Evolutionary conservation across 1,284 basidiomycete genomes (phyloP), one percentile per base, ranked within the genome.

Genomic region (Fomitopsis palustris): DNA sequence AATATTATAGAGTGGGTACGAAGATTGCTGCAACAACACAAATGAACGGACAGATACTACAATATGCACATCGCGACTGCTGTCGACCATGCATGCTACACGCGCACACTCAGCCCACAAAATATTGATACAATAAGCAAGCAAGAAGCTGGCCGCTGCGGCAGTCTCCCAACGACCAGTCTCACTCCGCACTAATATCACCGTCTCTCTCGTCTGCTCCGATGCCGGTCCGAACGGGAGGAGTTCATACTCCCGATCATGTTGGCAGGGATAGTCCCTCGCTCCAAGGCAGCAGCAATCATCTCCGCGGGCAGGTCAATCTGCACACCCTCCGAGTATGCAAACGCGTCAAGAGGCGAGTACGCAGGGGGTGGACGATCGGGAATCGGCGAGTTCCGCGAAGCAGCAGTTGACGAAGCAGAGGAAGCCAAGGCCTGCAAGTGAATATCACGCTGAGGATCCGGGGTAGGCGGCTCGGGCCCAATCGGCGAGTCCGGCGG

Each of bases 221-320:
- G 76, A 58, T 83, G 81, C 68, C 87, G 78, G 59, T 86, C 84
- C 10, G 82, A 77, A 49, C 81, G 77, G 42, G 78, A 76, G 39
- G 69, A 58, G 64, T 78, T 80, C 23, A 62, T 58, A 10, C 64
- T 63, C 14, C 84, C 81, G 49, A 88, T 75, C 8, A 81, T 77
- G 61, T 76, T 81, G 16, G 79, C 66, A 29, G 89, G 88, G 35
- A 89, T 75, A 17, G 81, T 73, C 39, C 78, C 80, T 12, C 87
- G 84, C 71, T 92, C 91, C 65, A 93, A 68, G 4, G 90, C 90
- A 53, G 90, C 90, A 14, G 88, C 81, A 62, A 93, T 92, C 49
- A 92, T 82, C 65, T 93, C 91, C 21, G 91, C 89, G 27, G 90
- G 90, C 47, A 93, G 77, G 72, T 93, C 90, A 54, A 93, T 84